Evolutionary conservation across 2,329 filamentous ascomycete species (phyloP).

Genomic region (Paraphoma chrysanthemicola): DNA sequence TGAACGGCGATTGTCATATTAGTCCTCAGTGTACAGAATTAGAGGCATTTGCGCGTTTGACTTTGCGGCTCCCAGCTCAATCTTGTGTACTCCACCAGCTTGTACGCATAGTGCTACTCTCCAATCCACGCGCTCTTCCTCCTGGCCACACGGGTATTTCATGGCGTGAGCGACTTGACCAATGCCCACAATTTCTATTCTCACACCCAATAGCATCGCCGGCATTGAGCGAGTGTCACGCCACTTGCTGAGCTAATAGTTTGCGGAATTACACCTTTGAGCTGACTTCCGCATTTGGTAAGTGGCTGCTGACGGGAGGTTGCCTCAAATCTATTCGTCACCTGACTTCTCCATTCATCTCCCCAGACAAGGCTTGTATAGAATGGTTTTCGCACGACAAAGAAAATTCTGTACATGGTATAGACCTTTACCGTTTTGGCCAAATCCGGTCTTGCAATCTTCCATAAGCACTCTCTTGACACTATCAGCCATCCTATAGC

Average conservation of each 20-base stretch:
- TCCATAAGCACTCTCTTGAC: no score
- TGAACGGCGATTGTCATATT: conserved; percentile 43
- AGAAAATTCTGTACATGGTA: no score
- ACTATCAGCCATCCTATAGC: no score
- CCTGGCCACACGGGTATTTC: background rate
- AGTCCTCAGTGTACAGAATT: conserved; percentile 49
- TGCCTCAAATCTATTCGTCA: no score
- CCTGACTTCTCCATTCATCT: no score
- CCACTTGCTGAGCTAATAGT: conserved; percentile 9
- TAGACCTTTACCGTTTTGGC: no score
- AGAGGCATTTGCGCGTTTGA: conserved; percentile 41
- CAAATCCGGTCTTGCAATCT: no score
- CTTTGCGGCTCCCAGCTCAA: conserved; percentile 20
- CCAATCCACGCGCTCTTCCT: conserved; percentile 26
- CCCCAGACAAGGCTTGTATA: no score
- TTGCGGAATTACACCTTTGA: background rate
- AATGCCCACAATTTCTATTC: background rate
- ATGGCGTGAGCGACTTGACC: background rate
- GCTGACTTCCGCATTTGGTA: background rate
- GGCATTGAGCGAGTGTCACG: background rate
- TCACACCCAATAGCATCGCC: background rate
- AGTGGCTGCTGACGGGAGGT: background rate
- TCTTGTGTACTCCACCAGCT: conserved; percentile 20
- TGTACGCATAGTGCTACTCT: conserved; percentile 30
- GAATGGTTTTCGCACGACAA: no score